Conservation (phyloP, 73 alveolate genomes). For the Stentor coeruleus region DNA sequence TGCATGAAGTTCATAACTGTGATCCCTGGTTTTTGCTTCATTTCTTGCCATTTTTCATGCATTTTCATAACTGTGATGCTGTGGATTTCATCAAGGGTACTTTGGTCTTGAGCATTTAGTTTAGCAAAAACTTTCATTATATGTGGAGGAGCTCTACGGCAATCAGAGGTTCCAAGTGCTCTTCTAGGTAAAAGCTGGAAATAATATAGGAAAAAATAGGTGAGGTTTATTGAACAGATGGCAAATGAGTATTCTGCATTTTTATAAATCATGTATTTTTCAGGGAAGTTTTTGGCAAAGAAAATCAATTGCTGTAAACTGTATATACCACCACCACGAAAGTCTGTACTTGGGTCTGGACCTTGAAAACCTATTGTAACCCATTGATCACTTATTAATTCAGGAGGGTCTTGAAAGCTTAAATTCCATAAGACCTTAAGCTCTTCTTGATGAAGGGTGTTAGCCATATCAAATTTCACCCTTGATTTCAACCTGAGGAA, state of each 20-base stretch:
- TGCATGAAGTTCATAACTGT: slow-evolving; percentile 11
- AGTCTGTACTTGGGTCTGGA: slow-evolving; percentile 82
- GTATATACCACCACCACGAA: slow-evolving; percentile 79
- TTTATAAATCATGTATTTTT: background rate
- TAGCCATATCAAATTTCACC: background rate
- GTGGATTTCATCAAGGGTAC: background rate
- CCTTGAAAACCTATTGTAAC: slow-evolving; percentile 80
- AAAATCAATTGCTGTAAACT: slow-evolving; percentile 56
- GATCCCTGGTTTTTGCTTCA: background rate
- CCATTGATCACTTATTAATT: slow-evolving; percentile 36
- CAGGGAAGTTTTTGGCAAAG: slow-evolving; percentile 25
- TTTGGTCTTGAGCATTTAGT: slow-evolving; percentile 8
- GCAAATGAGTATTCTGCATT: slow-evolving; percentile 9
- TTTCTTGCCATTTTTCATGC: slow-evolving; percentile 1
- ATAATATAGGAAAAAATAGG: background rate
- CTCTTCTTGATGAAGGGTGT: background rate
- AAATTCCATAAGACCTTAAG: slow-evolving; percentile 19
- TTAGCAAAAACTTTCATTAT: slow-evolving; percentile 3
- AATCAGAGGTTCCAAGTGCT: background rate
- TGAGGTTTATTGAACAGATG: background rate
- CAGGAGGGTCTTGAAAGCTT: background rate
- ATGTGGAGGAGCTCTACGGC: slow-evolving; percentile 10
- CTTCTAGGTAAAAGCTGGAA: slow-evolving; percentile 17
- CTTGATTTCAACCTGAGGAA: background rate
- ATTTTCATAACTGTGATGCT: background rate